Base-by-base conservation (phyloP, 148 eudicot genomes). In the Fagopyrum esculentum region DNA sequence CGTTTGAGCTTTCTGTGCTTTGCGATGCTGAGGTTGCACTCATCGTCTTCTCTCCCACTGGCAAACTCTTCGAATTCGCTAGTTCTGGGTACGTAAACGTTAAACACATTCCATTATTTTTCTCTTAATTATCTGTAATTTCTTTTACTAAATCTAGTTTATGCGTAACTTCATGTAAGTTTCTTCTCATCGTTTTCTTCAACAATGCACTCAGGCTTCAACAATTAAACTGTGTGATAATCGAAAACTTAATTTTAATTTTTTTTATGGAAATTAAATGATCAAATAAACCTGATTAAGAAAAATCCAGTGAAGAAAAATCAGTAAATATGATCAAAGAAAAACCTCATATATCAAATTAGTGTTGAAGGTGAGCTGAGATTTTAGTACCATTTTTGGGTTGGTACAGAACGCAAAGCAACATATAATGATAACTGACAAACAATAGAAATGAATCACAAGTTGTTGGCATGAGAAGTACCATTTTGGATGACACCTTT, bases 1-100 rank as follows among this genome's bases (percentile, higher is more conserved):
- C 87, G 5, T 84, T 77, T 51, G 87, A 84, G 79, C 77, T 84
- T 17, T 82, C 87, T 12, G 81, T 84, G 52, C 87, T 84, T 22
- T 84, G 87, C 60, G 87, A 81, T 61, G 83, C 81, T 35, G 86
- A 80, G 45, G 81, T 78, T 52, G 85, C 85, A 19, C 83, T 85
- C 30, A 78, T 82, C 2, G 52, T 85, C 59, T 85, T 85, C 80
- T 82, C 87, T 29, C 73, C 87, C 11, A 78, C 52, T 17, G 85
- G 87, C 13, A 82, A 75, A 64, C 85, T 82, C 43, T 85, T 78
- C 49, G 87, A 85, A 70, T 85, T 82, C 63, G 75, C 87, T 13
- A 85, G 79, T 71, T 76, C 85, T 48, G 83, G 87, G 87, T 85
- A 85, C 0, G 61, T 73, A 35, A 35, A 35, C 40, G 40, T 1